Base-by-base conservation (phyloP, 192 early-diverging fungal species). In the Paraglomus brasilianum region DNA sequence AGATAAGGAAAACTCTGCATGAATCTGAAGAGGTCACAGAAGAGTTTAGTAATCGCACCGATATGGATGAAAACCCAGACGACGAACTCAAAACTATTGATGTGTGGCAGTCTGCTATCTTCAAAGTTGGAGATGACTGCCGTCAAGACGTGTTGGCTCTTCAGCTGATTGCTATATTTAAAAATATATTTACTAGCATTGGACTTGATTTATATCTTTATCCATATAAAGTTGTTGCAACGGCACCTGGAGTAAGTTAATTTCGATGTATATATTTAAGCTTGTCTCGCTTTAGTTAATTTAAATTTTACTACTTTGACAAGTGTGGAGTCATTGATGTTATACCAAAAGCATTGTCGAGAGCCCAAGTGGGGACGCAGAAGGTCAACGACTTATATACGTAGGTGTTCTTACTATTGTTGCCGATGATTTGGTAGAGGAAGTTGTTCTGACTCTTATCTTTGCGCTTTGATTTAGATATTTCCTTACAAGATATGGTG, bases 121-220 rank as follows among this genome's bases (percentile, higher is more conserved):
- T 99, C 85, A 99, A 99, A 85, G 96, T 99, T 49, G 97, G 97
- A 65, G 97, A 99, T 70, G 96, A 99, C 80, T 99, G 97, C 80
- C 88, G 97, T 38, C 97, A 99, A 78, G 97, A 99, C 75, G 91
- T 99, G 17, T 83, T 99, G 69, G 96, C 97, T 4, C 77, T 99
- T 55, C 97, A 99, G 81, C 82, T 99, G 71, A 97, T 99, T 81
- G 92, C 92, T 1, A 88, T 96, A 41, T 99, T 97, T 82, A 97
- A 98, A 72, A 93, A 91, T 78, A 96, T 99, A 50, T 95, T 96
- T 61, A 86, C 89, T 0, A 88, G 85, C 40, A 88, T 89, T 22
- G 96, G 93, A 5, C 79, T 98, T 52, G 96, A 99, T 75, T 79
- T 99, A 60, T 98, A 99, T 78, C 76, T 97, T 56, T 98, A 87